Base-by-base conservation (phyloP, 108 stramenopile genomes). In the Chaetoceros muelleri region DNA sequence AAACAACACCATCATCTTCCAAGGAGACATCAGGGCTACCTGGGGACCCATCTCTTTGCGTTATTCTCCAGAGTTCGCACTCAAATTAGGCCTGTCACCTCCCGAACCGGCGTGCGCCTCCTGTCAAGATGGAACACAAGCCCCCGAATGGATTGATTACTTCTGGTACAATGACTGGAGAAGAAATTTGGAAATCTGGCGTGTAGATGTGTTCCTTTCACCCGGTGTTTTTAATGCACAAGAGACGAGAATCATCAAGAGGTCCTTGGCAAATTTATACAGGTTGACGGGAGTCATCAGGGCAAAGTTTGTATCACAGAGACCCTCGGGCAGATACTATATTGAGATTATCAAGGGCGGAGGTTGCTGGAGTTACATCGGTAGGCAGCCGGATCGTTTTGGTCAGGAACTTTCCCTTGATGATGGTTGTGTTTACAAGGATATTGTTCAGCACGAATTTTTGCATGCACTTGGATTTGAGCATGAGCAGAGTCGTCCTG, bases 1-100 rank as follows among this genome's bases (percentile, higher is more conserved):
- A 50, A 72, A 73, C 60, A 74, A 79, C 48, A 48, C 73, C 1
- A 73, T 40, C 34, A 10, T 40, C 34, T 10, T 40, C 5, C 8
- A 40, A 40, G 34, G 34, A 10, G 34, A 40, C 13, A 40, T 40
- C 34, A 10, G 5, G 34, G 34, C 34, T 13, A 40, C 34, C 13
- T 40, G 34, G 34, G 34, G 13, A 5, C 13, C 34, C 13, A 40
- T 40, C 34, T 40, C 34, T 40, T 13, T 10, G 34, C 8, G 5
- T 40, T 40, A 40, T 40, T 40, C 34, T 40, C 34, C 34, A 40
- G 34, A 40, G 13, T 40, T 10, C 13, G 34, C 34, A 5, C 13
- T 40, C 8, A 13, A 40, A 40, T 13, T 40, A 40, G 34, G 34
- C 13, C 34, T 40, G 13, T 13, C 5, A 10, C 34, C 34, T 10